Conservation (phyloP, 768 basidiomycete genomes). For the Panaeolus cyanescens region DNA sequence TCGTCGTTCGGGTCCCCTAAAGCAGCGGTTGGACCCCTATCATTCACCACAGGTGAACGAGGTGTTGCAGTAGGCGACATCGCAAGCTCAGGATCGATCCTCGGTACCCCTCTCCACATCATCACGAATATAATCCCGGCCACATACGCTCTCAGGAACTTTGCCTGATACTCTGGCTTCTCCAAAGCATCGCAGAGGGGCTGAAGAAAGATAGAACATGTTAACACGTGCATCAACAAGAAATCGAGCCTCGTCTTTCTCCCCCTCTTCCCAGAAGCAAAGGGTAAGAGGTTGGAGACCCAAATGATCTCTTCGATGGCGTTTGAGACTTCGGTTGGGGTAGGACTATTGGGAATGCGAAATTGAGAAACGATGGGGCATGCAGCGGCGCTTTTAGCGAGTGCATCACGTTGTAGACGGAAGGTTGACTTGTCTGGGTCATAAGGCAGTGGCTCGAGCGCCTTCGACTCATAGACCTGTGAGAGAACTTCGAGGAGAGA, state of each 20-base stretch:
- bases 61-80: conserved; percentile 48
- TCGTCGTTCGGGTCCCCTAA: conserved; percentile 38
- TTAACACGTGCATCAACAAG: conserved; percentile 63
- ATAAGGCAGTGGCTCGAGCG: conserved; percentile 55
- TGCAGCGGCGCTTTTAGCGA: conserved; percentile 43
- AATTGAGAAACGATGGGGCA: conserved; percentile 42
- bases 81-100: conserved; percentile 46
- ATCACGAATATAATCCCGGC: conserved; percentile 23
- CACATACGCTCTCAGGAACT: conserved; percentile 44
- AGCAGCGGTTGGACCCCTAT: conserved; percentile 17
- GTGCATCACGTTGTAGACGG: conserved; percentile 32
- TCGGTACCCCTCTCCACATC: conserved; percentile 52
- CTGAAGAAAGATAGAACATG: conserved; percentile 50
- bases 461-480: conserved; percentile 49
- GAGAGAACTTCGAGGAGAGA: conserved; percentile 53
- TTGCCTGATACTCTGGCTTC: conserved; percentile 39
- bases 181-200: conserved; percentile 37
- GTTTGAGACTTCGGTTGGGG: conserved; percentile 34
- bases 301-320: conserved; percentile 55
- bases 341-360: conserved; percentile 31
- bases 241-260: conserved; percentile 54
- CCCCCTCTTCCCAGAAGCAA: conserved; percentile 46
- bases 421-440: conserved; percentile 43
- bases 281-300: conserved; percentile 46
- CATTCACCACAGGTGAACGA: conserved; percentile 31